Base-by-base conservation (phyloP, 202 grass and related monocot genomes). In the Zoysia matrella region DNA sequence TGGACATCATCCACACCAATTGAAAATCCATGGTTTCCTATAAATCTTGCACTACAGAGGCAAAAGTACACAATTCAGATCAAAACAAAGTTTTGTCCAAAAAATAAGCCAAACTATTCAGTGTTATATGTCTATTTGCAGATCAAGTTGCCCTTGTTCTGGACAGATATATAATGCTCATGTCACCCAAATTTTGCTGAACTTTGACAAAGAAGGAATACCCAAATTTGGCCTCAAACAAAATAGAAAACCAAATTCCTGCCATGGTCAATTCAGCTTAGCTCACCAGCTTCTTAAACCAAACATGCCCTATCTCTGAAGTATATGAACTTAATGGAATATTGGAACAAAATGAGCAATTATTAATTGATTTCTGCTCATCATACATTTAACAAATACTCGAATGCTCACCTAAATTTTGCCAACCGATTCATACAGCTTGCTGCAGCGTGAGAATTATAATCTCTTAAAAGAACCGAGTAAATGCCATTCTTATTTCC, bases 371-470 rank as follows among this genome's bases (percentile, higher is more conserved):
- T 16, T 36, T 66, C 9, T 2, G 67, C 65, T 57, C 51, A 46
- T 74, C 52, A 49, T 67, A 47, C 39, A 84, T 53, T 42, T 66
- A 36, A 41, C 82, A 63, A 75, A 77, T 45, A 11, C 13, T 73
- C 48, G 40, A 73, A 68, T 3, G 1, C 43, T 79, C 82, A 94
- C 95, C 95, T 98, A 79, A 98, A 92, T 84, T 98, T 98, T 81
- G 95, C 95, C 79, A 98, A 77, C 62, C 95, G 90, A 73, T 98
- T 98, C 95, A 98, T 98, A 86, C 92, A 98, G 80, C 95, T 98
- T 54, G 95, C 95, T 82, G 92, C 92, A 86, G 95, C 95, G 14
- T 98, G 95, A 73, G 95, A 92, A 93, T 98, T 98, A 81, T 98
- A 98, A 87, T 98, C 92, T 93, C 92, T 89, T 87, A 94, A 30